Base-by-base conservation (phyloP, 371 early-diverging fungal genomes). In the Neoconidiobolus thromboides region DNA sequence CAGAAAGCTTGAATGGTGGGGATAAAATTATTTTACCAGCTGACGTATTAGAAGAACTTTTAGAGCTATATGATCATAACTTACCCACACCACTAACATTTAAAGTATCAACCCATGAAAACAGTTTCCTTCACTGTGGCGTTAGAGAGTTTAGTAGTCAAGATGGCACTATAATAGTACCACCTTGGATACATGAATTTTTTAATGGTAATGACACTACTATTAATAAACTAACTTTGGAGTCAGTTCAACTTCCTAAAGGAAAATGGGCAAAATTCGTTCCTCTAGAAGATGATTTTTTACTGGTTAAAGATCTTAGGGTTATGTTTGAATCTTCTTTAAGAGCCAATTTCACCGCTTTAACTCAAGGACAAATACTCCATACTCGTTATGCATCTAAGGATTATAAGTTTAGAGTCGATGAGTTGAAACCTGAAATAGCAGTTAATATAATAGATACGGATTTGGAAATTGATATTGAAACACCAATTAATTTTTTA, bases 381-480 rank as follows among this genome's bases (percentile, higher is more conserved):
- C 68, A 69, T 0, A 78, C 86, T 40, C 71, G 75, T 0, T 80
- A 82, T 41, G 82, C 76, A 1, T 69, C 69, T 1, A 67, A 68
- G 2, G 60, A 62, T 1, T 75, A 78, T 63, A 66, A 68, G 1
- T 89, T 89, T 60, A 63, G 79, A 14, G 82, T 91, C 0, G 70
- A 72, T 3, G 80, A 84, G 10, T 67, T 89, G 6, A 76, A 82
- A 66, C 87, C 89, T 0, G 70, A 68, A 9, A 64, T 65, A 26
- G 85, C 76, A 44, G 86, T 82, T 9, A 81, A 75, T 46, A 75
- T 80, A 3, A 80, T 87, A 2, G 86, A 92, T 64, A 87, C 88
- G 1, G 93, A 92, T 68, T 68, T 92, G 10, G 83, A 84, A 43
- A 83, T 92, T 5, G 89, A 91, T 61, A 78, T 92, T 54, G 78